Evolutionary conservation across 1,284 basidiomycete genomes (phyloP), one percentile per base, ranked within the genome.

Genomic region (Ceratorhiza oryzae-sativae): DNA sequence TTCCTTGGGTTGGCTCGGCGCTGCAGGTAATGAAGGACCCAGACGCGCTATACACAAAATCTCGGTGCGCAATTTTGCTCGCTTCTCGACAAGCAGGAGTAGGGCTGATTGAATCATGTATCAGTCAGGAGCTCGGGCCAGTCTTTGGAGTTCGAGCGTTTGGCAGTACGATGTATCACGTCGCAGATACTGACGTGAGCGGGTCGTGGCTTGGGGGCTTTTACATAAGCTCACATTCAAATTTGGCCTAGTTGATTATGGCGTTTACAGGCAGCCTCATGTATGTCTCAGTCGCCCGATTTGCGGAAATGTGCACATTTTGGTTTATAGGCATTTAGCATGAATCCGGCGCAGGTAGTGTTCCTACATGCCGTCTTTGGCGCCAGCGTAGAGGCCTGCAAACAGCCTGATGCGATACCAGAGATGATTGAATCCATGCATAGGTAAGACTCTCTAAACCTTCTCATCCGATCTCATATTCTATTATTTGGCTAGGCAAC

Each of bases 1-100:
- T 74, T 5, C 73, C 73, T 8, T 74, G 73, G 73, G 12, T 74
- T 39, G 73, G 73, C 15, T 74, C 73, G 3, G 73, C 73, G 9
- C 25, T 74, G 9, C 45, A 56, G 55, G 20, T 74, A 34, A 61
- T 65, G 12, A 62, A 49, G 18, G 56, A 74, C 59, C 73, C 73
- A 9, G 73, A 74, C 41, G n/a, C 53, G 2, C 42, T 74, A 23
- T 67, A 68, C 25, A 36, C 30, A 27, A 36, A 46, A 46, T 70
- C 71, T 1, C 58, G 53, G 73, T 73, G 48, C 30, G 71, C 48
- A 36, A 23, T 23, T 34, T 20, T 9, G 9, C 13, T 20, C 56
- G 5, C 3, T 45, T n/a, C 58, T 70, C 6, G 6, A 18, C 15
- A 18, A n/a, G 13, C 9, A 4, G 10, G 25, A 15, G 9, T 5